Conservation (phyloP, 441 rosid genomes). For the Gossypium gossypioides region DNA sequence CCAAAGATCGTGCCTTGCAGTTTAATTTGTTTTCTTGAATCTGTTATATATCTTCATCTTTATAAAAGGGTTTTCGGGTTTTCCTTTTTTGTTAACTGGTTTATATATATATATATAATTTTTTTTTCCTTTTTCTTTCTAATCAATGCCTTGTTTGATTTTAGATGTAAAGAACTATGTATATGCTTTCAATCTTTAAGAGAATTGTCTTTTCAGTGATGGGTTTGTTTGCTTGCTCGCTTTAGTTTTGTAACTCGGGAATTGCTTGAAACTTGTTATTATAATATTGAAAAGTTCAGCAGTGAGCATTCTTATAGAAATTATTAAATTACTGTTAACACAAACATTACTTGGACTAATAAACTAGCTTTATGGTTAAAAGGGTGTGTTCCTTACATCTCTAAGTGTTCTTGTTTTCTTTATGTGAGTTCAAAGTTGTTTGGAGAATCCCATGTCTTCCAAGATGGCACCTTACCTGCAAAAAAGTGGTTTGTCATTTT, state of each 20-base stretch:
- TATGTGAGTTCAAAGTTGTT: not conserved
- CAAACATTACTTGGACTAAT: too few species aligned
- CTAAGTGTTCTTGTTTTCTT: not conserved
- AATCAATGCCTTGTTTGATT: not conserved
- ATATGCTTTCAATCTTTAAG: not conserved
- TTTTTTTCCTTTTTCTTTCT: too few species aligned
- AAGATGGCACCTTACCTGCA: not conserved
- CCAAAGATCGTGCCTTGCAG: not conserved
- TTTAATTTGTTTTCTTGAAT: not conserved
- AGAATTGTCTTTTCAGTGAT: not conserved
- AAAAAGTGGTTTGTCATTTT: not conserved
- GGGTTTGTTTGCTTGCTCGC: not conserved
- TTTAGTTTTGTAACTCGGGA: not conserved
- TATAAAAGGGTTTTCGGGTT: not conserved
- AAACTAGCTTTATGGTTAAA: not conserved
- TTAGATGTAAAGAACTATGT: not conserved
- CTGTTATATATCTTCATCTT: not conserved
- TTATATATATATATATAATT: too few species aligned
- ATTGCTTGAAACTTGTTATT: not conserved
- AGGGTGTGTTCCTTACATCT: not conserved
- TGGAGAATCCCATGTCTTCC: not conserved
- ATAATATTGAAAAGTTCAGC: not conserved
- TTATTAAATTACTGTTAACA: too few species aligned
- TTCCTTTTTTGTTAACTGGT: not conserved
- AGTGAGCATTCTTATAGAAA: not conserved